Evolutionary conservation across 495 filamentous ascomycete species (phyloP).

Genomic region (Podospora anserina): DNA sequence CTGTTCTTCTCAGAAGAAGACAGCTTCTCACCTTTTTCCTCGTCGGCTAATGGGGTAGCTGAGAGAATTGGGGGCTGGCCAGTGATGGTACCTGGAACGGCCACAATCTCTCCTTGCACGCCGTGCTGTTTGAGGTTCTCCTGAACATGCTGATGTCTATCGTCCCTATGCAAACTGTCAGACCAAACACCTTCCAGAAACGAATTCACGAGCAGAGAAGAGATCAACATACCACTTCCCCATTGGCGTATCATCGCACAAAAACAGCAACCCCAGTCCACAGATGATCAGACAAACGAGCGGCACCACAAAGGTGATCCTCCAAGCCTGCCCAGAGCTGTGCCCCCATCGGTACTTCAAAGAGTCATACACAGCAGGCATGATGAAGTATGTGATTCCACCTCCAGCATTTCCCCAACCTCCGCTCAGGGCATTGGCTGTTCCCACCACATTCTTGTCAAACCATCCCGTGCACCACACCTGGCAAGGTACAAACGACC

Average conservation of each 20-base stretch:
- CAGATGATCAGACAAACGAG: conserved; percentile 67
- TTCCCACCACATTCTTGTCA: conserved; percentile 92
- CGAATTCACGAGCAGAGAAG: neutral
- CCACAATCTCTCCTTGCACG: conserved; percentile 39
- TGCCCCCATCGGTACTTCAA: conserved; percentile 60
- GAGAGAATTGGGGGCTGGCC: conserved; percentile 41
- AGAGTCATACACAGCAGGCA: conserved; percentile 87
- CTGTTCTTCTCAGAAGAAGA: neutral
- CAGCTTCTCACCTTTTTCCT: conserved; percentile 6
- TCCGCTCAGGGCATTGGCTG: conserved; percentile 81
- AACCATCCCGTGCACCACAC: conserved; percentile 96
- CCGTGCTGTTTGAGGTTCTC: conserved; percentile 16
- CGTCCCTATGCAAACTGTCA: conserved; percentile 7
- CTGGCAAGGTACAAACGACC: conserved; percentile 88
- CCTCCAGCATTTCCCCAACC: conserved; percentile 90
- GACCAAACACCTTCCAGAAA: neutral
- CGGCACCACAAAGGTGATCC: conserved; percentile 79
- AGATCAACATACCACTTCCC: conserved; percentile 57
- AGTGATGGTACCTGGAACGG: conserved; percentile 53
- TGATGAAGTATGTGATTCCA: conserved; percentile 84
- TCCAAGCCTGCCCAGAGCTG: conserved; percentile 69
- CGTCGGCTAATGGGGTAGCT: conserved; percentile 17
- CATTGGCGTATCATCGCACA: conserved; percentile 81
- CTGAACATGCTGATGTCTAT: conserved; percentile 16
- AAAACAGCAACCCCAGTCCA: conserved; percentile 65